These are phyloP conservation scores for Meyerozyma athensensis DNA, from an alignment of 1,139 yeast genomes.

Conservation along the genomic window DNA sequence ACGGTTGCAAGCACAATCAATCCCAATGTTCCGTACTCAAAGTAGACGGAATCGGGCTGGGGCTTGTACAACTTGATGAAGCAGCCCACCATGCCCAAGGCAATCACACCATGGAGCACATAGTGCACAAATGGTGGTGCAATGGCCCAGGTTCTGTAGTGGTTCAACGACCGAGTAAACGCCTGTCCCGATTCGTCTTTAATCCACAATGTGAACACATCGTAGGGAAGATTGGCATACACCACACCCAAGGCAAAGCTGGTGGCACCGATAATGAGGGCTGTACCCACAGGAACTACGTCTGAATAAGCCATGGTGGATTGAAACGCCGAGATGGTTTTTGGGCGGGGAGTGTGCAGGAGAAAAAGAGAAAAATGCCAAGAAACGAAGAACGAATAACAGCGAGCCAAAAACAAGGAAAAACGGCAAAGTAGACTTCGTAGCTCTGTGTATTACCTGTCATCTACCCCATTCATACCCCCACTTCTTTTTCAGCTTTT, in stretches of 20 bases:
- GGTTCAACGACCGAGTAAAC: slow-evolving; percentile 59
- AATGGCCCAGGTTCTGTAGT: slow-evolving; percentile 68
- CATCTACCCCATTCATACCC: neutral
- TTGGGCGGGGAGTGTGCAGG: slow-evolving; percentile 1
- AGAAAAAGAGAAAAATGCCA: too few relatives aligned
- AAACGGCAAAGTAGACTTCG: too few relatives aligned
- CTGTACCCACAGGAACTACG: slow-evolving; percentile 47
- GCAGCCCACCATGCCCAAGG: slow-evolving; percentile 66
- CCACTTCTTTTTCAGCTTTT: too few relatives aligned
- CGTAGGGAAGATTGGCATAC: slow-evolving; percentile 79
- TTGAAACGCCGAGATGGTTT: neutral
- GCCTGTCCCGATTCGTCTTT: slow-evolving; percentile 46
- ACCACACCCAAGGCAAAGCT: slow-evolving; percentile 78
- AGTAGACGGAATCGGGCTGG: slow-evolving; percentile 71
- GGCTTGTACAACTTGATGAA: slow-evolving; percentile 83
- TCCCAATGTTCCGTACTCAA: slow-evolving; percentile 83
- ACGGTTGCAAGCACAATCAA: slow-evolving; percentile 67
- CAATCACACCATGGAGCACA: slow-evolving; percentile 54
- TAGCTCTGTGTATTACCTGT: too few relatives aligned
- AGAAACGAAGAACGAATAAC: too few relatives aligned
- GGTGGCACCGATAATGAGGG: slow-evolving; percentile 45
- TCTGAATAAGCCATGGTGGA: slow-evolving; percentile 35
- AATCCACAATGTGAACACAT: slow-evolving; percentile 69
- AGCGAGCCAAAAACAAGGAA: too few relatives aligned
- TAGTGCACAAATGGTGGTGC: slow-evolving; percentile 59